Evolutionary conservation across 192 early-diverging fungal species (phyloP).

Genomic region (Coemansia sp.): DNA sequence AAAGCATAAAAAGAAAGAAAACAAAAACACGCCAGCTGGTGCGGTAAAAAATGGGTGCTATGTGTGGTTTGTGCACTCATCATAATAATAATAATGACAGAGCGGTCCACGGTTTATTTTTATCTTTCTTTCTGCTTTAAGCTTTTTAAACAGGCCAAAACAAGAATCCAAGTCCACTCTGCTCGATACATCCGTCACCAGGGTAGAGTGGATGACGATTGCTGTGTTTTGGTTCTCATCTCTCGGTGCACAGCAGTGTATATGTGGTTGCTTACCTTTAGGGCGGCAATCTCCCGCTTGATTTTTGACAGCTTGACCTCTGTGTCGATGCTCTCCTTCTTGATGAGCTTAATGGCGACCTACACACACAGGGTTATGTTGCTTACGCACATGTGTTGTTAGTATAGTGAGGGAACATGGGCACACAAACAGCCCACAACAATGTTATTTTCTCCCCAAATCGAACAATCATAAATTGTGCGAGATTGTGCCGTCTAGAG

Average conservation of each 20-base stretch:
- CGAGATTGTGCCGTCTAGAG: slow-evolving; percentile 1
- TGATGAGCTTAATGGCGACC: slow-evolving; percentile 95
- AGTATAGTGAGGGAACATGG: slow-evolving; percentile 2
- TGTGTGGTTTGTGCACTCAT: too few relatives aligned
- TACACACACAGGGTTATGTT: slow-evolving; percentile 8
- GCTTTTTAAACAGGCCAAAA: too few relatives aligned
- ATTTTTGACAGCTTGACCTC: slow-evolving; percentile 83
- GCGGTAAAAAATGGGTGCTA: too few relatives aligned
- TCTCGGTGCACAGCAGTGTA: neutral
- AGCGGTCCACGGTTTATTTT: too few relatives aligned
- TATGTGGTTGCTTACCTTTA: slow-evolving; percentile 64
- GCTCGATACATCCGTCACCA: neutral
- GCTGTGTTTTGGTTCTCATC: slow-evolving; percentile 11
- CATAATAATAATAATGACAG: too few relatives aligned
- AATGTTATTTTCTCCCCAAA: slow-evolving; percentile 5
- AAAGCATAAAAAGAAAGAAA: too few relatives aligned
- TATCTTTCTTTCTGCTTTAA: too few relatives aligned
- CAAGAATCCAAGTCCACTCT: neutral
- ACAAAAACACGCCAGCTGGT: too few relatives aligned
- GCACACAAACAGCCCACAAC: neutral
- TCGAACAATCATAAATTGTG: slow-evolving; percentile 6
- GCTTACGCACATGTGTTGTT: neutral
- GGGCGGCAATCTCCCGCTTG: slow-evolving; percentile 90
- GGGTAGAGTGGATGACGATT: slow-evolving; percentile 4
- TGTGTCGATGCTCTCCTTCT: slow-evolving; percentile 85